Evolutionary conservation across 31 red algal genomes (phyloP).

Genomic region (Odonthalia washingtoniensis): DNA sequence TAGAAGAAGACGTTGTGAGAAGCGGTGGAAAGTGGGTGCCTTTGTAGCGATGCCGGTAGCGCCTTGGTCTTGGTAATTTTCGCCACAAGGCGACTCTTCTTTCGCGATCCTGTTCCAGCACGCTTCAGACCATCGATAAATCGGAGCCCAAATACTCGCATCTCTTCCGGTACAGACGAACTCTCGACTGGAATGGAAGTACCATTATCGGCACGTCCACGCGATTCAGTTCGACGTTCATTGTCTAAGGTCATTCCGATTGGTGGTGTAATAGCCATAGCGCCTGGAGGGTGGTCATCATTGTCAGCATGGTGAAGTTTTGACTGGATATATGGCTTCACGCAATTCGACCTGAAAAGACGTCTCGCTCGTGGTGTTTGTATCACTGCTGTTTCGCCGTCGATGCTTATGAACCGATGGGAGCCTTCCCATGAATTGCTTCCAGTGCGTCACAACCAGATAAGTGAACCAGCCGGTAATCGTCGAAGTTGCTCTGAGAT

Average conservation of each 20-base stretch:
- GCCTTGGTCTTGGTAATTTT: slow-evolving; percentile 37
- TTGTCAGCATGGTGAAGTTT: not conserved
- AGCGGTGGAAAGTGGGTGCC: slow-evolving; percentile 33
- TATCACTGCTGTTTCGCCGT: slow-evolving; percentile 12
- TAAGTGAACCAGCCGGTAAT: not conserved
- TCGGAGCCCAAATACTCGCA: slow-evolving; percentile 16
- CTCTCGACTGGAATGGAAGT: slow-evolving; percentile 31
- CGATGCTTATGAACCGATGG: too few relatives aligned
- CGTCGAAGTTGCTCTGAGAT: not conserved
- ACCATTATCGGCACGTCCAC: slow-evolving; percentile 21
- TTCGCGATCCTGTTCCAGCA: not conserved
- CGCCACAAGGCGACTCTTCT: slow-evolving; percentile 49
- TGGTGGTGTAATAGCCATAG: not conserved
- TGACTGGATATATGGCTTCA: not conserved
- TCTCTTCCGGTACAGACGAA: not conserved
- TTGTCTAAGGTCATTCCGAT: not conserved
- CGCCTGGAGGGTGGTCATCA: not conserved
- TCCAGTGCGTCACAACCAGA: not conserved
- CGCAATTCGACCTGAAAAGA: not conserved
- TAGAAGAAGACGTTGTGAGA: slow-evolving; percentile 24
- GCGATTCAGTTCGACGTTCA: not conserved
- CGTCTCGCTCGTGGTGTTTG: not conserved
- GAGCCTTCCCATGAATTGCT: slow-evolving; percentile 3
- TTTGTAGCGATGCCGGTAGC: too few relatives aligned
- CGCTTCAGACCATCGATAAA: slow-evolving; percentile 22